Conservation (phyloP, 371 early-diverging fungal species). For the Saksenaea vasiformis region DNA sequence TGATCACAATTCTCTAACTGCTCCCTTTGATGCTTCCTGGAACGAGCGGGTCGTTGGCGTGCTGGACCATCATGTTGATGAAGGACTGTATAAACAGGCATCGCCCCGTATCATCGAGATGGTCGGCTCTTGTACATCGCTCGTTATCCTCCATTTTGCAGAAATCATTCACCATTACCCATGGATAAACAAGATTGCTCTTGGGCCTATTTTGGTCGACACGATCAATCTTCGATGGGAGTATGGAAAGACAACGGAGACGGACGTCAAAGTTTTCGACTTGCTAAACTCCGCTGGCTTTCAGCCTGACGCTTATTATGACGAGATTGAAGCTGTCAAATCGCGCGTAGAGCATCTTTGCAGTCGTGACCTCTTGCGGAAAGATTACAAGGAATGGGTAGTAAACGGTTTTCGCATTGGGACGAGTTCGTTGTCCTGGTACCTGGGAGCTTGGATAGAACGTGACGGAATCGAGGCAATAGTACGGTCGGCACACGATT, state of each 20-base stretch:
- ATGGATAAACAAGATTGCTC: constrained; percentile 26
- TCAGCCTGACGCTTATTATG: constrained; percentile 31
- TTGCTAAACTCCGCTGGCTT: background rate
- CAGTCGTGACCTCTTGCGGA: constrained; percentile 62
- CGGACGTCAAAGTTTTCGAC: constrained; percentile 52
- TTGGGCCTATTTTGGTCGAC: constrained; percentile 74
- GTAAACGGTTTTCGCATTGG: constrained; percentile 54
- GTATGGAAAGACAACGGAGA: constrained; percentile 52
- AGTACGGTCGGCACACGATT: constrained; percentile 27
- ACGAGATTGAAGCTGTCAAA: constrained; percentile 58
- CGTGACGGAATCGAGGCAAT: constrained; percentile 34
- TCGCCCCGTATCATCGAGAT: constrained; percentile 50
- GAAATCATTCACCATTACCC: constrained; percentile 8
- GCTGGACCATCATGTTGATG: constrained; percentile 79
- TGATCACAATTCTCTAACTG: constrained; percentile 66
- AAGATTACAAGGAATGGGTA: constrained; percentile 78
- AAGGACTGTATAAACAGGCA: constrained; percentile 39
- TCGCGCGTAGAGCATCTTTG: constrained; percentile 52
- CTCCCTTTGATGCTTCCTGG: constrained; percentile 34
- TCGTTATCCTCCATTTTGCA: constrained; percentile 48
- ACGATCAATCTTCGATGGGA: constrained; percentile 63
- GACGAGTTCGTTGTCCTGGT: constrained; percentile 65
- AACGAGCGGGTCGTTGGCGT: constrained; percentile 52
- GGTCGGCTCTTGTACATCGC: constrained; percentile 68
- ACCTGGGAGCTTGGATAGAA: constrained; percentile 53